A percentile compares a stretch with the other conserved stretches of the same genome.
Evolutionary conservation across 73 alveolate genomes (phyloP).

Genomic region (Paramecium octaurelia): DNA sequence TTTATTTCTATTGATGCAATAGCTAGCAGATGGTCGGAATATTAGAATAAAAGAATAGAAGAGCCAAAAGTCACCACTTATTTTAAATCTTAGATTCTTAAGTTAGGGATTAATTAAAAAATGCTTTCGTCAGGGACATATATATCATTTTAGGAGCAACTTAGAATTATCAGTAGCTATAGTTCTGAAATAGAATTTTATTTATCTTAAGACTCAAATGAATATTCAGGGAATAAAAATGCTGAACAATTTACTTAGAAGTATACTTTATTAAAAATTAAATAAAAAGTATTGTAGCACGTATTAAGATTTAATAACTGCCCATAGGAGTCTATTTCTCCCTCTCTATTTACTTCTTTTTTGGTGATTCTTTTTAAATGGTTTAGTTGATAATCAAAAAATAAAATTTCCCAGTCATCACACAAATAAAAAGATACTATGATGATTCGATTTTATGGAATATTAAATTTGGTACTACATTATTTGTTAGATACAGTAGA

Average conservation of each 20-base stretch:
- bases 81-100: background rate
- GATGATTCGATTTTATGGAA: background rate
- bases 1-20: background rate
- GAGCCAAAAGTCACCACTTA: background rate
- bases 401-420: background rate
- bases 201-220: background rate
- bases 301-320: background rate
- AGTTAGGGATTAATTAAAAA: background rate
- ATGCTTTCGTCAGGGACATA: background rate
- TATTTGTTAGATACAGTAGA: background rate
- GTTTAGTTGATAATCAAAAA: background rate
- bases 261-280: background rate
- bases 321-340: background rate
- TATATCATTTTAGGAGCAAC: background rate
- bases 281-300: background rate
- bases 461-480: background rate
- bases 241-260: background rate
- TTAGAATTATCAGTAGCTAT: no score
- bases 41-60: background rate
- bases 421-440: background rate
- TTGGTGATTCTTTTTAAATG: background rate
- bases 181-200: no score
- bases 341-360: background rate
- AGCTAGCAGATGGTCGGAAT: background rate
- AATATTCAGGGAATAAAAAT: background rate